Evolutionary conservation across 106 monocot species (phyloP).

Genomic region (Dendrobium huoshanense): DNA sequence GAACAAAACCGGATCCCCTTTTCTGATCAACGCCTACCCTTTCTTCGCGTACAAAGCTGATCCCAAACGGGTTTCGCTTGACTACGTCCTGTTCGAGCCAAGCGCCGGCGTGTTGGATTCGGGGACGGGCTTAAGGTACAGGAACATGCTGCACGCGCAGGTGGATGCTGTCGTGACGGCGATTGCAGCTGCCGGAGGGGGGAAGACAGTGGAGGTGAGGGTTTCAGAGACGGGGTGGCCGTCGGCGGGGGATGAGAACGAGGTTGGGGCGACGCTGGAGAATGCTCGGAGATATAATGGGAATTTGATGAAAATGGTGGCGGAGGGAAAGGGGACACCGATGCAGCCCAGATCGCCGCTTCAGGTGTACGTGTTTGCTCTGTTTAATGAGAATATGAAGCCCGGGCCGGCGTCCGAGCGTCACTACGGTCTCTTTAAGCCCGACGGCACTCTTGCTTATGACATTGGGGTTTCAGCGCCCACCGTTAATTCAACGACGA

Average conservation of each 20-base stretch:
- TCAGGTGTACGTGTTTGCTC: slow-evolving; percentile 9
- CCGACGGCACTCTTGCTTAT: slow-evolving; percentile 3
- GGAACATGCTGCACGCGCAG: slow-evolving; percentile 25
- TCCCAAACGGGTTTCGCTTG: slow-evolving; percentile 11
- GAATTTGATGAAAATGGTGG: slow-evolving; percentile 13
- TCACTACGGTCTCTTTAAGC: slow-evolving; percentile 10
- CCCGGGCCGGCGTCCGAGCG: slow-evolving; percentile 11
- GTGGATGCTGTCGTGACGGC: slow-evolving; percentile 21
- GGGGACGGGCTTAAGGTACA: slow-evolving; percentile 11
- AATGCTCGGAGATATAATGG: slow-evolving; percentile 9
- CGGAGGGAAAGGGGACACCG: slow-evolving; percentile 11
- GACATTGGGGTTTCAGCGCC: background rate
- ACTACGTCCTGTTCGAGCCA: slow-evolving; percentile 12
- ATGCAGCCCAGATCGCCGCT: slow-evolving; percentile 2
- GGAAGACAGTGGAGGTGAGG: slow-evolving; percentile 15
- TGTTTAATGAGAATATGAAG: slow-evolving; percentile 14
- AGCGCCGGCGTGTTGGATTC: slow-evolving; percentile 12
- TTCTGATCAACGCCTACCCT: slow-evolving; percentile 25
- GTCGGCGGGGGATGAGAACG: slow-evolving; percentile 7
- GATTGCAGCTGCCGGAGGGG: slow-evolving; percentile 10
- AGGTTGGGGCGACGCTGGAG: slow-evolving; percentile 2
- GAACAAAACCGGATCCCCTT: slow-evolving; percentile 13
- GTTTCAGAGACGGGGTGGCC: slow-evolving; percentile 14
- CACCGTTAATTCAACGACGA: background rate
- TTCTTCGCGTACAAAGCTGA: slow-evolving; percentile 25